Percentiles rank a stretch among this genome's conserved stretches.
Evolutionary conservation across 306 rosid genomes (phyloP).

Genomic region (Quercus parvula): DNA sequence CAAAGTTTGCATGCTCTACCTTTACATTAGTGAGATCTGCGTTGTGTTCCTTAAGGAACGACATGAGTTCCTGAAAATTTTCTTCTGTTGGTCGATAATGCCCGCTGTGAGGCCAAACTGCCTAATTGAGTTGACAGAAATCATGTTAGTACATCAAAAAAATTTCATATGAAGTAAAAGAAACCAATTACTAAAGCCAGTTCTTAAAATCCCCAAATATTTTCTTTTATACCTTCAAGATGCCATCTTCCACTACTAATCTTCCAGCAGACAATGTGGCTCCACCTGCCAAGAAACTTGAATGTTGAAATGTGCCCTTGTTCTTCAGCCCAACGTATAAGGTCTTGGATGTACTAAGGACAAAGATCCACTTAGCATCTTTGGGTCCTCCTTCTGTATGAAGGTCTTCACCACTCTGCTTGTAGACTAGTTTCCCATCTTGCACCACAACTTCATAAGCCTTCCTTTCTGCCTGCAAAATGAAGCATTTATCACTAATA

Average conservation of each 20-base stretch:
- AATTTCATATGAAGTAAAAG: neutral
- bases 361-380: constrained; percentile 79
- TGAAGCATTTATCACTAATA: constrained; percentile 4
- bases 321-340: constrained; percentile 67
- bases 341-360: constrained; percentile 72
- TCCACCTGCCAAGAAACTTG: constrained; percentile 92
- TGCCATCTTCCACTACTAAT: constrained; percentile 59
- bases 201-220: neutral
- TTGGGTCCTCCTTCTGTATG: constrained; percentile 42
- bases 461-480: constrained; percentile 59
- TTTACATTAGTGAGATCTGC: constrained; percentile 69
- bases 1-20: constrained; percentile 36
- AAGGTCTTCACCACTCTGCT: constrained; percentile 39
- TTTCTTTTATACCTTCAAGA: constrained; percentile 58
- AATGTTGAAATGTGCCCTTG: constrained; percentile 93
- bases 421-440: constrained; percentile 54
- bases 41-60: constrained; percentile 54
- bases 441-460: constrained; percentile 51
- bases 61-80: constrained; percentile 65
- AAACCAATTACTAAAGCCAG: neutral
- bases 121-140: constrained; percentile 35
- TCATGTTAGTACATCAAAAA: constrained; percentile 16
- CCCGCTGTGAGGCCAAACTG: constrained; percentile 95
- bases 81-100: constrained; percentile 89
- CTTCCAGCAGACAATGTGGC: constrained; percentile 90